Evolutionary conservation across 2,329 filamentous ascomycete species (phyloP).

Genomic region (Calonectria hongkongensis): DNA sequence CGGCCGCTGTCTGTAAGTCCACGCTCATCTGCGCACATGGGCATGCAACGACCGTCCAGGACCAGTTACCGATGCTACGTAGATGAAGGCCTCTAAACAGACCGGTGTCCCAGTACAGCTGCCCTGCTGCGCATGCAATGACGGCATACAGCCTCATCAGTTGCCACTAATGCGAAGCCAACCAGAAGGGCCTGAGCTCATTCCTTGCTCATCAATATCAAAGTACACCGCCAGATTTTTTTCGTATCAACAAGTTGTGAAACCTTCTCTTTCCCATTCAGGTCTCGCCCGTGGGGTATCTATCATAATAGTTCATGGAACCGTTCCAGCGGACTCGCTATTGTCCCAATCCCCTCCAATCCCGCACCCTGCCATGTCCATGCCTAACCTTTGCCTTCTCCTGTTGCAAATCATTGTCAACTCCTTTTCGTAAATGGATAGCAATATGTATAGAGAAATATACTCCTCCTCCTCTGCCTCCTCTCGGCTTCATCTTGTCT

Average conservation of each 20-base stretch:
- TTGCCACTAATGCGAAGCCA: neutral
- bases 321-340: constrained; percentile 31
- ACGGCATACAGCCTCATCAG: constrained; percentile 1
- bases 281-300: constrained; percentile 46
- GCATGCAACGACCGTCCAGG: constrained; percentile 21
- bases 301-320: constrained; percentile 43
- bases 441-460: constrained; percentile 24
- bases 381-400: neutral
- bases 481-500: neutral
- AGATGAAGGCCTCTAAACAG: constrained; percentile 9
- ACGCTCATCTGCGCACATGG: neutral
- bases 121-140: neutral
- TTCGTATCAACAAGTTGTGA: constrained; percentile 44
- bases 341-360: constrained; percentile 10
- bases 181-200: neutral
- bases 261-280: constrained; percentile 43
- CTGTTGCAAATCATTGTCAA: constrained; percentile 7
- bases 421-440: constrained; percentile 16
- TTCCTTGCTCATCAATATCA: constrained; percentile 6
- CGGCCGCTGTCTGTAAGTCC: neutral
- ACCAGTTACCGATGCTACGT: constrained; percentile 26
- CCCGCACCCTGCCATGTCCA: neutral
- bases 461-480: neutral
- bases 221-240: constrained; percentile 11
- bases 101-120: constrained; percentile 27